Conservation (phyloP, 345 rosid genomes). For the Bruguiera sexangula region DNA sequence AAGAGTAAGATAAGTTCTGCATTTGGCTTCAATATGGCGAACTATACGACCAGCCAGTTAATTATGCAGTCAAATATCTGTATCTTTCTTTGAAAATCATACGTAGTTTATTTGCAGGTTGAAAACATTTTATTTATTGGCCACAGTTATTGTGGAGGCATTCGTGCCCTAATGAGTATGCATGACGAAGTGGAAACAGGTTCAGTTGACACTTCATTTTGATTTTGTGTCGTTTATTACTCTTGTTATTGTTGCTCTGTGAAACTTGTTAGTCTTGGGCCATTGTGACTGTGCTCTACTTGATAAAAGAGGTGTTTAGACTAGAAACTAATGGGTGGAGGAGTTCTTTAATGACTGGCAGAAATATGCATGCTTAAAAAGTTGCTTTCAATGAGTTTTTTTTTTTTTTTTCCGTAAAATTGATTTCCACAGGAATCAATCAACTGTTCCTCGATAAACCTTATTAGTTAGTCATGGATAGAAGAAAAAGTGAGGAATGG, state of each 20-base stretch:
- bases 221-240: neutral
- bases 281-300: neutral
- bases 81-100: neutral
- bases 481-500: slow-evolving; percentile 71
- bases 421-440: slow-evolving; percentile 55
- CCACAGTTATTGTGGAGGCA: slow-evolving; percentile 94
- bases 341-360: neutral
- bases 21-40: neutral
- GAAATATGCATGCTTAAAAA: neutral
- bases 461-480: slow-evolving; percentile 88
- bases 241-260: neutral
- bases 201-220: slow-evolving; percentile 14
- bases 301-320: neutral
- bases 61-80: neutral
- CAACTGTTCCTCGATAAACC: slow-evolving; percentile 57
- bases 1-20: neutral
- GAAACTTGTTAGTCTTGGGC: neutral
- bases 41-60: neutral
- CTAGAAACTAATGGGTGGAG: neutral
- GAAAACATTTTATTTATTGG: slow-evolving; percentile 80
- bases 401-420: neutral
- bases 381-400: neutral
- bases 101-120: slow-evolving; percentile 48
- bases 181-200: slow-evolving; percentile 69
- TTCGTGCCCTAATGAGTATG: slow-evolving; percentile 88